Conservation (phyloP, 495 filamentous ascomycete genomes). For the Pseudomonodictys pantanalensis region DNA sequence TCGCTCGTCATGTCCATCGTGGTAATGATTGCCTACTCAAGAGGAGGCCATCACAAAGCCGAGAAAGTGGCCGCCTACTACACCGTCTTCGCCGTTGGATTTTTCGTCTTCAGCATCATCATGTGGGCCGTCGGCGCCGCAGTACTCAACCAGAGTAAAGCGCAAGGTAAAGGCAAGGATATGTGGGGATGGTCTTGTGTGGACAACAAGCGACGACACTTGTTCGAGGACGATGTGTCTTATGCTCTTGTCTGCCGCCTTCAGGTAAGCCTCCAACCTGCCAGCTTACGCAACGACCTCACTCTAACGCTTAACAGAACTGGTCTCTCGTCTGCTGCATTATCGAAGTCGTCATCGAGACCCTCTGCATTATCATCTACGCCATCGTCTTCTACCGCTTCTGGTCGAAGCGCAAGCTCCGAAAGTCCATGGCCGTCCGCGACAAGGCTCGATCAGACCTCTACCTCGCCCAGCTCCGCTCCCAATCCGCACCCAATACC, state of each 20-base stretch:
- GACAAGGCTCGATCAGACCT: conserved; percentile 91
- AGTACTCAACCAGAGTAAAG: conserved; percentile 72
- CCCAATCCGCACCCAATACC: conserved; percentile 91
- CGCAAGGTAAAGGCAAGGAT: conserved; percentile 72
- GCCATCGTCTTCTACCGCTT: conserved; percentile 92
- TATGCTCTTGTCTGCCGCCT: conserved; percentile 94
- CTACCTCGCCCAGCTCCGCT: conserved; percentile 90
- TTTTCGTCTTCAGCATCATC: conserved; percentile 89
- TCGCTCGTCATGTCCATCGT: conserved; percentile 75
- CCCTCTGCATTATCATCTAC: conserved; percentile 88
- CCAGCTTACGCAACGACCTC: conserved; percentile 20
- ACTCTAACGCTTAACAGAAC: conserved; percentile 54
- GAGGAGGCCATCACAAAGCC: conserved; percentile 81
- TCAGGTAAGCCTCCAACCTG: conserved; percentile 57
- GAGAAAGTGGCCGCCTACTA: conserved; percentile 94
- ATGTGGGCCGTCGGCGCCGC: conserved; percentile 90
- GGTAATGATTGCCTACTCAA: conserved; percentile 84
- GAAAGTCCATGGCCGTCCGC: conserved; percentile 92
- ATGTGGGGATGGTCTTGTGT: conserved; percentile 97
- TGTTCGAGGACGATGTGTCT: conserved; percentile 75
- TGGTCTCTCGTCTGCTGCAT: conserved; percentile 96
- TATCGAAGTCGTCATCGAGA: conserved; percentile 93
- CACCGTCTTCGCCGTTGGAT: conserved; percentile 82
- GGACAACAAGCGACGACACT: conserved; percentile 71
- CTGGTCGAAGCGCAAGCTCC: conserved; percentile 89